Base-by-base conservation (phyloP, 129 eudicot species). In the Escallonia rubra region DNA sequence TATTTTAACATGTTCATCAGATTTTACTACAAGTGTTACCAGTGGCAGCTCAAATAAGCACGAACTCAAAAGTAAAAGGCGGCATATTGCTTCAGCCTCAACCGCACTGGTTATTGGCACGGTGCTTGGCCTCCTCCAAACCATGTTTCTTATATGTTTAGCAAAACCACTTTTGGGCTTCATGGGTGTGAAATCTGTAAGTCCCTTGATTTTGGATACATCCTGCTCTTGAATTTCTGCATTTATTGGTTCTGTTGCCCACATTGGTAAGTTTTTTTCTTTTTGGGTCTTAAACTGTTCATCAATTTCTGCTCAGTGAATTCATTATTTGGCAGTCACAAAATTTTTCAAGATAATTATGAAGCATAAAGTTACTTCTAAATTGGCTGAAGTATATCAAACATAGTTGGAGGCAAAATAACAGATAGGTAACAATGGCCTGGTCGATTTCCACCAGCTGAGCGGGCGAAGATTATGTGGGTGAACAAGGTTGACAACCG, bases 51-150 rank as follows among this genome's bases (percentile, higher is more conserved):
- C 66, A 38, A 64, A 67, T 14, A 56, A 57, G 61, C 8, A 23
- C 8, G 66, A 81, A 68, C 8, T 48, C 46, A 69, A 73, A 53
- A 66, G 60, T 39, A 66, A 63, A 51, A 79, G 79, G 62, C 67
- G 91, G 51, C 66, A 78, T 46, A 92, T 86, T 34, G 91, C 96
- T 14, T 92, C 96, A 13, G 98, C 96, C 10, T 92, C 98, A 10
- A 79, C 96, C 0, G 89, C 96, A 15, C 50, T 92, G 59, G 60
- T 79, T 23, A 64, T 92, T 60, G 98, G 96, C 59, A 79, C 75
- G 39, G 74, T 82, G 16, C 96, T 91, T 43, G 98, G 96, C 72
- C 63, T 92, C 23, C 61, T 92, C 44, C 96, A 86, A 72, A 74
- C 91, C 4, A 4, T 86, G 53, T 63, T 88, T 48, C 87, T 88